These are phyloP conservation scores for Solanum rostratum DNA, from an alignment of 257 asterid genomes.

Conservation along the genomic window DNA sequence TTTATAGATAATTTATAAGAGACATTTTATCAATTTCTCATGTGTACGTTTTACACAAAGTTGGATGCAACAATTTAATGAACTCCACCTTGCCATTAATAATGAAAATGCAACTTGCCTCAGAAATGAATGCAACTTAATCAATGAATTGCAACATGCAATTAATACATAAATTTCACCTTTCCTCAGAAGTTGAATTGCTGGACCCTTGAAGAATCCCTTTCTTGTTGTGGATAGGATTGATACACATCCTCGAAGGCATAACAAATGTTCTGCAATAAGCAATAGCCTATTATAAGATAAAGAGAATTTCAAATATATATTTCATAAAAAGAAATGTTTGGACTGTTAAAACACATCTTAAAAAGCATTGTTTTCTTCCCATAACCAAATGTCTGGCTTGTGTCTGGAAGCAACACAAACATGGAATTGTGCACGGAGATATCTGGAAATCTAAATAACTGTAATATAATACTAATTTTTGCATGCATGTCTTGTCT, in stretches of 20 bases:
- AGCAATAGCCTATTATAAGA: not conserved
- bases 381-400: not conserved
- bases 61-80: not conserved
- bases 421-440: not conserved
- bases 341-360: not conserved
- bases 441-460: not conserved
- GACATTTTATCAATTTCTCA: not conserved
- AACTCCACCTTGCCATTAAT: not conserved
- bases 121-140: not conserved
- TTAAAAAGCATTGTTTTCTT: not conserved
- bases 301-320: not conserved
- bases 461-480: not conserved
- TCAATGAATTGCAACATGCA: not conserved
- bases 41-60: not conserved
- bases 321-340: not conserved
- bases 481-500: not conserved
- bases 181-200: slow-evolving; percentile 41
- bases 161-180: not conserved
- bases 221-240: slow-evolving; percentile 78
- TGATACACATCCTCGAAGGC: slow-evolving; percentile 96
- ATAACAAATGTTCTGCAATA: slow-evolving; percentile 83
- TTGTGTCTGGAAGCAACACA: not conserved
- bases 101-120: not conserved
- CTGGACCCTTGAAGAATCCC: slow-evolving; percentile 69
- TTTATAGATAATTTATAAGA: not conserved